Percentiles rank a stretch among this genome's conserved stretches.
phyloP scores from a whole-genome alignment of 768 basidiomycete genomes.

The Tulasnella sp. region DNA sequence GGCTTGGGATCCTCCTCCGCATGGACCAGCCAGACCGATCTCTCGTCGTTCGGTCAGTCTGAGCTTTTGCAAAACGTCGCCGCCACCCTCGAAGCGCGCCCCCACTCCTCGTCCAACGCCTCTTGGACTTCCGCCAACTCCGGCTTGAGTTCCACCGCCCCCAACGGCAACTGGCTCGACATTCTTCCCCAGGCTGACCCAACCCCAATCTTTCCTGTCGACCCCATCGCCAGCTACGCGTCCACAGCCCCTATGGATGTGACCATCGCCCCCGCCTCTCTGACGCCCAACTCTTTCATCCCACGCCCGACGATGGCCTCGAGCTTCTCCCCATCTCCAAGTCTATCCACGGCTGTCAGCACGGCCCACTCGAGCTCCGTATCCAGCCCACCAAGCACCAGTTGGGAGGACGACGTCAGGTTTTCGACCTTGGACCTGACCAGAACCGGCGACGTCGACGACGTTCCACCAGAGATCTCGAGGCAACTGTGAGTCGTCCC shows the following conservation, averaged over 20 bases:
- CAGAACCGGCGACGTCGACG: slow-evolving; percentile 25
- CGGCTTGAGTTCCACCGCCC: neutral
- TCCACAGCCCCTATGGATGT: neutral
- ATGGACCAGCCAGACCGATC: neutral
- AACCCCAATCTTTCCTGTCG: neutral
- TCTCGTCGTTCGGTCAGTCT: neutral
- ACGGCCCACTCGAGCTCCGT: slow-evolving; percentile 2
- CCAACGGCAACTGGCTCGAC: slow-evolving; percentile 18
- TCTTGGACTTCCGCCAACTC: slow-evolving; percentile 7
- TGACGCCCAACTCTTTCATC: neutral
- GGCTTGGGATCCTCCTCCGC: neutral
- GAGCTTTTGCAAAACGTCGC: slow-evolving; percentile 15
- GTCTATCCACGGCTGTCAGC: neutral
- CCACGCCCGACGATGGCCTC: neutral
- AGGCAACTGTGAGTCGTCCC: slow-evolving; percentile 32
- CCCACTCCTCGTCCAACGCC: neutral
- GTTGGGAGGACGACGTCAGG: slow-evolving; percentile 26
- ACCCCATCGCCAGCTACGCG: slow-evolving; percentile 1
- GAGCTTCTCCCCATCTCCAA: slow-evolving; percentile 8
- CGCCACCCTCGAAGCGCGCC: neutral
- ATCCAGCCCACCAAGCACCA: slow-evolving; percentile 15
- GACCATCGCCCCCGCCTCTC: neutral
- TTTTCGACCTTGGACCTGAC: slow-evolving; percentile 14
- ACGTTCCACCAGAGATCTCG: slow-evolving; percentile 29
- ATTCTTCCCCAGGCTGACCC: neutral